Percentiles rank a stretch among this genome's conserved stretches.
Conservation (phyloP, 306 rosid genomes). For the Ormosia emarginata region DNA sequence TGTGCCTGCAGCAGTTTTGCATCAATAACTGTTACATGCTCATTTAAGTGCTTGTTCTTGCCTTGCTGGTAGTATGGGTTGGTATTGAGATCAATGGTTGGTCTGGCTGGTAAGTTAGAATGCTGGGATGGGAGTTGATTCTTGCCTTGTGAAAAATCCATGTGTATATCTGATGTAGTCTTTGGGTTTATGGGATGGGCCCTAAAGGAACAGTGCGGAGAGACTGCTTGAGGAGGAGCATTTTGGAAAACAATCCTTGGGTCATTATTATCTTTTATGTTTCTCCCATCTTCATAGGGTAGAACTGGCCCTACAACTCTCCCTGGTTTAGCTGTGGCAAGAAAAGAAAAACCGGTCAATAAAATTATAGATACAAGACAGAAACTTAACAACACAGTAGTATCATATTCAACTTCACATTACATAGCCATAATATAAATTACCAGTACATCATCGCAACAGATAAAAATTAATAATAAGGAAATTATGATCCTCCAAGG, state of each 20-base stretch:
- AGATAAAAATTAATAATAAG: neutral
- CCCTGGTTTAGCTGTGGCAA: conserved; percentile 56
- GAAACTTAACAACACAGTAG: neutral
- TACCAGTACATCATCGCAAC: neutral
- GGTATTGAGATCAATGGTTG: conserved; percentile 35
- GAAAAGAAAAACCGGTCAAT: neutral
- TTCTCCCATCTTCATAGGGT: conserved; percentile 46
- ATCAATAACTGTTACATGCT: conserved; percentile 23
- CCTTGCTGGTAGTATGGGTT: conserved; percentile 40
- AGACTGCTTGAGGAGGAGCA: conserved; percentile 28
- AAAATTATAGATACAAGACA: neutral
- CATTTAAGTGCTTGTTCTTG: conserved; percentile 34
- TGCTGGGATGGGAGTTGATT: conserved; percentile 24
- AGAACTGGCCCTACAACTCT: conserved; percentile 61
- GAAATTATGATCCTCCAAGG: neutral
- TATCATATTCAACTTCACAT: neutral
- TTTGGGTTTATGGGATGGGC: conserved; percentile 30
- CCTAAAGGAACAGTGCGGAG: conserved; percentile 33
- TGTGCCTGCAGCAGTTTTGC: conserved; percentile 46
- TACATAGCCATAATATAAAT: neutral
- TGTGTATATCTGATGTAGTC: conserved; percentile 27
- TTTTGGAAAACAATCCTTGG: conserved; percentile 40
- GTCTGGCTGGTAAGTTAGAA: conserved; percentile 21
- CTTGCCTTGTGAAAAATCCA: conserved; percentile 32
- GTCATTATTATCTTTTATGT: conserved; percentile 27